A percentile compares a stretch with the other conserved stretches of the same genome.
These are phyloP conservation scores for Ceratocystis harringtonii DNA, from an alignment of 2,329 filamentous ascomycete genomes.

Conservation along the genomic window DNA sequence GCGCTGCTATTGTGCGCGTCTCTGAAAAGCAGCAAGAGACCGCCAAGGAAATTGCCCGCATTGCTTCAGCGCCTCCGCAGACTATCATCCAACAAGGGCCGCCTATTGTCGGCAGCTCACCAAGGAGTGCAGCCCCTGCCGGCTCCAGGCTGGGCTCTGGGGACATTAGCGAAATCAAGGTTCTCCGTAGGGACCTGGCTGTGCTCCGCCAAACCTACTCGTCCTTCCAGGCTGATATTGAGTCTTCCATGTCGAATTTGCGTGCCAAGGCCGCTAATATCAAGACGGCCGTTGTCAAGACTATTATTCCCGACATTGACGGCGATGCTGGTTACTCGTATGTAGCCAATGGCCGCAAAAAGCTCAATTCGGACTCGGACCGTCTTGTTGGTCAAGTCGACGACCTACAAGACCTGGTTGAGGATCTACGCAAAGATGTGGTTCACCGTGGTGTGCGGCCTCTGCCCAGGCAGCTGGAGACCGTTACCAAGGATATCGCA, in stretches of 20 bases:
- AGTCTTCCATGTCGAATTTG: conserved; percentile 71
- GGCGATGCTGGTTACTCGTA: conserved; percentile 72
- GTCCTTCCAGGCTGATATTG: conserved; percentile 75
- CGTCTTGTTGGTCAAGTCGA: conserved; percentile 83
- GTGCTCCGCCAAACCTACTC: conserved; percentile 87
- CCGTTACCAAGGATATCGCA: conserved; percentile 76
- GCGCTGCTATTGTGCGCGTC: conserved; percentile 66
- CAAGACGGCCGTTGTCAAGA: conserved; percentile 58
- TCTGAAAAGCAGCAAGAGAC: conserved; percentile 84
- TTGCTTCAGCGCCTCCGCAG: conserved; percentile 33
- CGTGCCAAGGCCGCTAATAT: conserved; percentile 68
- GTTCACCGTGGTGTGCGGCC: conserved; percentile 85
- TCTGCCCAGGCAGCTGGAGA: conserved; percentile 75
- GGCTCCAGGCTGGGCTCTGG: conserved; percentile 37
- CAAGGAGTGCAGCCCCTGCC: conserved; percentile 23
- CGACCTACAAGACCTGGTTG: conserved; percentile 90
- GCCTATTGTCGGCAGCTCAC: conserved; percentile 25
- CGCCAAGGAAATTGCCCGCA: conserved; percentile 64
- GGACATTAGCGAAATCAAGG: conserved; percentile 66
- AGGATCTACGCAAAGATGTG: conserved; percentile 94
- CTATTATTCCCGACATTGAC: conserved; percentile 54
- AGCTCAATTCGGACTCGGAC: conserved; percentile 74
- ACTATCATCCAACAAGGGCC: conserved; percentile 22
- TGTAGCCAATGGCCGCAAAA: conserved; percentile 74
- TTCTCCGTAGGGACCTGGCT: conserved; percentile 72